These are phyloP conservation scores for Penicillium paneum DNA, from an alignment of 2,329 filamentous ascomycete genomes.

Conservation along the genomic window DNA sequence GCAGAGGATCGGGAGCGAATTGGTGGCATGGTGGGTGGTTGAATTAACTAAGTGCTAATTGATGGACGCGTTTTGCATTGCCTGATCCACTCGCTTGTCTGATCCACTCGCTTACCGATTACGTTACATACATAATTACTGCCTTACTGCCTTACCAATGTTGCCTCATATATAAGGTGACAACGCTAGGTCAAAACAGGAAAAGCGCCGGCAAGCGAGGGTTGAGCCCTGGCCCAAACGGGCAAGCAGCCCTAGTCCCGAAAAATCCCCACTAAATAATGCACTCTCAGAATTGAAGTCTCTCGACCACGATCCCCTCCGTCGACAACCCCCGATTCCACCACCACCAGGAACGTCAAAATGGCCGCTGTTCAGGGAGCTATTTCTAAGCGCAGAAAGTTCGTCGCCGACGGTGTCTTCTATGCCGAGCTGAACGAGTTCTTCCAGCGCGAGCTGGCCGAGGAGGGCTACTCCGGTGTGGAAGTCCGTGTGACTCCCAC, in stretches of 20 bases:
- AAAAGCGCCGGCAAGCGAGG: constrained; percentile 36
- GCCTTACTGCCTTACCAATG: constrained; percentile 6
- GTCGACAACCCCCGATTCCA: constrained; percentile 35
- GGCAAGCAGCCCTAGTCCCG: constrained; percentile 32
- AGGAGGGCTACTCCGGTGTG: constrained; percentile 99
- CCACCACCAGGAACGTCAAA: constrained; percentile 38
- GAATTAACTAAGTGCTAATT: no score
- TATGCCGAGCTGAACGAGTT: constrained; percentile 99
- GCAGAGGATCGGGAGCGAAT: not conserved
- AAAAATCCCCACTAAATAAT: constrained; percentile 42
- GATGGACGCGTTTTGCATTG: no score
- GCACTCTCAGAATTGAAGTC: constrained; percentile 34
- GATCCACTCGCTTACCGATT: no score
- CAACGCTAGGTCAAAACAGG: constrained; percentile 19
- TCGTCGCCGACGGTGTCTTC: constrained; percentile 98
- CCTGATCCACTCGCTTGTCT: no score
- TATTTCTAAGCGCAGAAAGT: constrained; percentile 61
- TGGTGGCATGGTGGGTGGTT: constrained; percentile 1
- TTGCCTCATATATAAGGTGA: constrained; percentile 7
- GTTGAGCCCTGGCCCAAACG: constrained; percentile 41
- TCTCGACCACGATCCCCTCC: constrained; percentile 34
- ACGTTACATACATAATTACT: not conserved
- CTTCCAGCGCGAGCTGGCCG: constrained; percentile 99
- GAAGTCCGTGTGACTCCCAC: constrained; percentile 99
- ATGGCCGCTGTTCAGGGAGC: constrained; percentile 52